Base-by-base conservation (phyloP, 257 asterid genomes). In the Mentha longifolia region DNA sequence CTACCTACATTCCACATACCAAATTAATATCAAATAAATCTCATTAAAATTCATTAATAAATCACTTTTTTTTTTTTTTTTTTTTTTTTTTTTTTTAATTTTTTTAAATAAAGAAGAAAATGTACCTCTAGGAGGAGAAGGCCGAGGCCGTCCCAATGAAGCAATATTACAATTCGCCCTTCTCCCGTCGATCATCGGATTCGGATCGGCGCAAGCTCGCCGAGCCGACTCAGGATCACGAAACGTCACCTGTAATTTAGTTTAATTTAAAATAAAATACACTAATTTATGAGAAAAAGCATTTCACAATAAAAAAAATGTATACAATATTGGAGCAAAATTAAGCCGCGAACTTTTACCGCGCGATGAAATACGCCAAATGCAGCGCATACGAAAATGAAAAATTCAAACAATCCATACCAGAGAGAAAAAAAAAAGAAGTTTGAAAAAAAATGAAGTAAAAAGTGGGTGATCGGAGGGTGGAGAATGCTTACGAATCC, bases 151-250 rank as follows among this genome's bases (percentile, higher is more conserved):
- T 5, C 98, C 99, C 35, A 92, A 74, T 2, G 99, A 92, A 15
- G 99, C 99, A 45, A 95, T 85, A n/a, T n/a, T n/a, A 66, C 99
- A 95, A 64, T 95, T 95, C 61, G 99, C 97, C 73, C 95, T 83
- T 71, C 99, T 84, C 2, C 98, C 98, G 52, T 90, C 97, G 64
- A 95, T 95, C 68, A 88, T 84, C 3, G 99, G 99, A 52, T 95
- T 95, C 1, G 99, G 91, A 57, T 95, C 90, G 1, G 67, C 82
- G 50, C 97, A 92, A 35, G 99, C 97, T 72, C 91, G 66, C 33
- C 83, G 75, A 0, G 99, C 99, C 0, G 98, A 92, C 39, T 95
- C 99, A 0, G 98, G 89, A 67, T 95, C 97, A 5, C 92, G 85
- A 67, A 89, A 95, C 17, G 99, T 95, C 6, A 95, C 99, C 99